Evolutionary conservation across 495 filamentous ascomycete genomes (phyloP).

Genomic region (Penicillium antarcticum): DNA sequence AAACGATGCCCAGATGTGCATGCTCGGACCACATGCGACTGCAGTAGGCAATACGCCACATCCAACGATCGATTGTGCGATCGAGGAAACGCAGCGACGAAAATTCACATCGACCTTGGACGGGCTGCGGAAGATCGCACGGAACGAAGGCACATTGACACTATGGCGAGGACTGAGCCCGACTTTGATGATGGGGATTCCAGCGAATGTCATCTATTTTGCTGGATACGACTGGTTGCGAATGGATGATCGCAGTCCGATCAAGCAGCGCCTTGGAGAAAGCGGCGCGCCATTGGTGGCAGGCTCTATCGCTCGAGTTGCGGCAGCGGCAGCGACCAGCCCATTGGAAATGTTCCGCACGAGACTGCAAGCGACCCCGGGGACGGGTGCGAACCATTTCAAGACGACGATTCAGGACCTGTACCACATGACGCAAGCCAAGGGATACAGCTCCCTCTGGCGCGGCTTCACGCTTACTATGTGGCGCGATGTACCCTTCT

Average conservation of each 20-base stretch:
- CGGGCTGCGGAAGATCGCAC: constrained; percentile 91
- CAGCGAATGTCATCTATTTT: constrained; percentile 97
- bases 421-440: constrained; percentile 68
- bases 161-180: constrained; percentile 93
- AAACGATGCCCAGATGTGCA: constrained; percentile 78
- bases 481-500: constrained; percentile 97
- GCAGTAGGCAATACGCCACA: constrained; percentile 31
- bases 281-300: constrained; percentile 74
- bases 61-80: constrained; percentile 66
- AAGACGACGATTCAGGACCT: constrained; percentile 71
- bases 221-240: constrained; percentile 97
- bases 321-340: constrained; percentile 79
- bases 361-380: constrained; percentile 73
- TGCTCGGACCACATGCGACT: constrained; percentile 52
- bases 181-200: constrained; percentile 90
- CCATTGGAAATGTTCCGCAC: constrained; percentile 96
- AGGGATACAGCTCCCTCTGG: constrained; percentile 85
- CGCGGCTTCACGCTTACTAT: constrained; percentile 88
- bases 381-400: constrained; percentile 59
- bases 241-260: constrained; percentile 62
- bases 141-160: constrained; percentile 82
- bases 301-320: constrained; percentile 69
- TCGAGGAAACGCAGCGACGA: constrained; percentile 76
- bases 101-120: constrained; percentile 91
- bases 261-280: constrained; percentile 58